These are phyloP conservation scores for Cladophialophora bantiana DNA, from an alignment of 2,329 filamentous ascomycete genomes.

Conservation along the genomic window DNA sequence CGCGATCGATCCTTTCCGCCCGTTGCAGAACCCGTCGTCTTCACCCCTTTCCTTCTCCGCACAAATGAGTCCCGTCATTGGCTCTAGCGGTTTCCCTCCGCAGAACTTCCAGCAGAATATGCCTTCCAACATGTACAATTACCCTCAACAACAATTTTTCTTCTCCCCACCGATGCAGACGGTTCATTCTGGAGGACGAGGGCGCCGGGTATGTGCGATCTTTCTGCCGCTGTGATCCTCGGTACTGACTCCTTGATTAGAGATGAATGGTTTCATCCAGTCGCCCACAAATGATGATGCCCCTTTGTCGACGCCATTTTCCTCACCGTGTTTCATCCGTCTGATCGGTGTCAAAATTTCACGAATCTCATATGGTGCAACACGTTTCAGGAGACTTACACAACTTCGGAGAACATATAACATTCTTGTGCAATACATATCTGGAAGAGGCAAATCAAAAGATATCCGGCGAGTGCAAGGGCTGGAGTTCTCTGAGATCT, in stretches of 20 bases:
- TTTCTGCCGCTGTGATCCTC: not conserved
- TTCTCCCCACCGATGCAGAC: conserved; percentile 52
- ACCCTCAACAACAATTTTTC: conserved; percentile 51
- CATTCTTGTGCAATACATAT: conserved; percentile 11
- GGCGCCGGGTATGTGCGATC: conserved; percentile 42
- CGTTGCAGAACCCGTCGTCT: conserved; percentile 49
- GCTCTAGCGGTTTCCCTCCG: conserved; percentile 50
- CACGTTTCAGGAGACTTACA: not conserved
- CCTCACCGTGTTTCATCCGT: not conserved
- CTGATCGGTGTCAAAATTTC: not conserved
- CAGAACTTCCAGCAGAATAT: conserved; percentile 56
- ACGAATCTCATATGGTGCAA: conserved; percentile 17
- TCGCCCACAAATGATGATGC: not conserved
- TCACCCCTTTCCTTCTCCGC: conserved; percentile 47
- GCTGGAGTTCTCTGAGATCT: conserved; percentile 2
- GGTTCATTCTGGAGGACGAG: conserved; percentile 57
- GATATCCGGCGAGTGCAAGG: conserved; percentile 10
- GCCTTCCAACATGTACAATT: conserved; percentile 58
- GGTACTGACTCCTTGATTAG: not conserved
- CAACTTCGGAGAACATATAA: conserved; percentile 17
- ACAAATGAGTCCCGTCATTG: conserved; percentile 56
- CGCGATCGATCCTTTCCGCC: conserved; percentile 50
- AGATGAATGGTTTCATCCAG: not conserved
- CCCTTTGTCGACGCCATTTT: not conserved
- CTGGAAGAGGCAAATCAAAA: not conserved